Evolutionary conservation across 306 rosid species (phyloP), one percentile per base, ranked within the genome.

Genomic region (Vigna angularis): DNA sequence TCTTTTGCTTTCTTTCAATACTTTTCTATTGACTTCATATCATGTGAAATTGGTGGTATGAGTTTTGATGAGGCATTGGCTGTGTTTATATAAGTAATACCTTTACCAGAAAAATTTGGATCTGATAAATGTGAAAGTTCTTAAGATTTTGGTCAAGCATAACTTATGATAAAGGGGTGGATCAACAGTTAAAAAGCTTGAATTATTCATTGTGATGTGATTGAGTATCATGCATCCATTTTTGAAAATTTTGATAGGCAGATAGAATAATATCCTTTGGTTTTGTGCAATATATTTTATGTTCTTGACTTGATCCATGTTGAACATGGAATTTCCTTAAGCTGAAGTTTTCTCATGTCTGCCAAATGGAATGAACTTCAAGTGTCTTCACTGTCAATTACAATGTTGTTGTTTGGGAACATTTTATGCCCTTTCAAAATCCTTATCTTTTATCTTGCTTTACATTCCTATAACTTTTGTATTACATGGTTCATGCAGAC

Each of bases 401-500:
- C 55, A 14, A 36, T 42, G 11, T 17, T 69, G 34, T n/a, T 76
- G 24, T 58, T 1, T 45, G 28, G 48, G 30, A 40, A 71, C 34
- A 64, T 55, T 20, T 0, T 32, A 52, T n/a, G 3, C 50, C 52
- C 17, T 51, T 26, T 70, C 49, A 34, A 71, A 52, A 15, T 32
- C 15, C 10, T 18, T 50, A 15, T 7, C 51, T 5, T 71, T 52
- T 40, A 12, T 11, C 50, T 72, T 55, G 50, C 36, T 36, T 50
- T 38, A 73, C 22, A 7, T 20, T 62, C 61, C 71, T 74, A 42
- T 11, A 68, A 78, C 58, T 22, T 62, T 17, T 9, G 55, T 1
- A 71, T 72, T 34, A 16, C 40, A 42, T 62, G 48, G 44, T 67
- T 44, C 77, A 62, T 82, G 77, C 84, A 95, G 99, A 93, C 4